Base-by-base conservation (phyloP, 192 early-diverging fungal genomes). In the Chytriomyces sp. region DNA sequence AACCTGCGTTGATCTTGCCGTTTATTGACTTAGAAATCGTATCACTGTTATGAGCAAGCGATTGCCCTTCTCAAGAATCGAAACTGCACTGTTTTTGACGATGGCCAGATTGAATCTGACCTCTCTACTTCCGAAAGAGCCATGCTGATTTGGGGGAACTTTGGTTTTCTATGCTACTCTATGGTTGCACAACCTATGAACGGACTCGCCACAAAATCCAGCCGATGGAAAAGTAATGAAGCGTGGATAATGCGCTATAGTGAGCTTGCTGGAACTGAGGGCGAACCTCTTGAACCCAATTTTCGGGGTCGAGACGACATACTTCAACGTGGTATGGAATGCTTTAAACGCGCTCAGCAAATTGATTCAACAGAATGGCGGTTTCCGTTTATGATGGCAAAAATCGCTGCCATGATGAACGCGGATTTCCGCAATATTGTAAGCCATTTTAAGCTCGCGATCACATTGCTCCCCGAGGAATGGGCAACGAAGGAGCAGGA, bases 31-130 rank as follows among this genome's bases (percentile, higher is more conserved):
- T 59, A 89, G 88, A 76, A 78, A 72, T 78, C 91, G 0, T 92
- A 88, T 60, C 85, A 84, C 58, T 90, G 87, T 58, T 91, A 87
- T 70, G 77, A 84, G 7, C 80, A 86, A 69, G 85, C 81, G 28
- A 17, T 39, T 57, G 22, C 52, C 70, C 19, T 39, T 5, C 39
- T 70, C 49, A 22, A 76, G 12, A 6, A 73, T 17, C 39, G 55
- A 25, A 2, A 76, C 38, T 36, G 25, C 14, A 41, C 34, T 8
- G 40, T 38, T 30, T 52, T 63, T 28, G 52, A 71, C 40, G 58
- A 67, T 55, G 52, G 64, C 31, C 58, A 53, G 34, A 26, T 38
- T 36, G 52, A 58, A 57, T 6, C 32, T 1, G 32, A 38, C 53
- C 19, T 57, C 30, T 17, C 52, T 5, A 33, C 39, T 39, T 38